Conservation (phyloP, 164 flowering plant genomes). For the Hamamelis virginiana region DNA sequence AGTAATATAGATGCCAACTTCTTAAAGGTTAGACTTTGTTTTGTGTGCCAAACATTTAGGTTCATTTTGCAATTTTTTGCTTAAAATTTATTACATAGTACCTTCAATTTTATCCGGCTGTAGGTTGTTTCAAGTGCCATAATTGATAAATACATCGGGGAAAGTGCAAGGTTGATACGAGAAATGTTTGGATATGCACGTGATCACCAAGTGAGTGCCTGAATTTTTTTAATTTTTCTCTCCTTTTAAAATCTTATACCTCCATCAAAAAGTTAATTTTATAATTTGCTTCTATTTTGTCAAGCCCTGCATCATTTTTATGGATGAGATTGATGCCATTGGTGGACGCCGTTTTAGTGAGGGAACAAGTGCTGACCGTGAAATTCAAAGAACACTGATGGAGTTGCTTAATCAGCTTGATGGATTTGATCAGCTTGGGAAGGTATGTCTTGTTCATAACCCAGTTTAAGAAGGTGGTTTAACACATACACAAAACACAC, state of each 20-base stretch:
- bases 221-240: neutral
- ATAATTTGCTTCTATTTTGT: slow-evolving; percentile 12
- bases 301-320: slow-evolving; percentile 93
- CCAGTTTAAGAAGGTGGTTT: too few species aligned
- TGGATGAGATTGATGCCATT: slow-evolving; percentile 98
- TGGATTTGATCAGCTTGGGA: slow-evolving; percentile 91
- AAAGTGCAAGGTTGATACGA: slow-evolving; percentile 90
- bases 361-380: slow-evolving; percentile 95
- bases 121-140: slow-evolving; percentile 97
- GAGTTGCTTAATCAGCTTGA: slow-evolving; percentile 95
- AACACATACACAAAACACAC: too few species aligned
- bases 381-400: slow-evolving; percentile 90
- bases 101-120: neutral
- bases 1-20: slow-evolving; percentile 96
- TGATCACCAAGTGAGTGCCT: slow-evolving; percentile 77
- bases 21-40: slow-evolving; percentile 55
- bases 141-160: slow-evolving; percentile 91
- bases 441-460: slow-evolving; percentile 41
- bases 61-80: neutral
- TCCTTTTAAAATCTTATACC: neutral
- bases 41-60: neutral
- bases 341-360: slow-evolving; percentile 94
- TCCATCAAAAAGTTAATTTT: neutral
- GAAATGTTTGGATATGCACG: slow-evolving; percentile 98
- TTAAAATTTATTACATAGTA: neutral